Evolutionary conservation across 768 basidiomycete genomes (phyloP).

Genomic region (Lactifluus volemus): DNA sequence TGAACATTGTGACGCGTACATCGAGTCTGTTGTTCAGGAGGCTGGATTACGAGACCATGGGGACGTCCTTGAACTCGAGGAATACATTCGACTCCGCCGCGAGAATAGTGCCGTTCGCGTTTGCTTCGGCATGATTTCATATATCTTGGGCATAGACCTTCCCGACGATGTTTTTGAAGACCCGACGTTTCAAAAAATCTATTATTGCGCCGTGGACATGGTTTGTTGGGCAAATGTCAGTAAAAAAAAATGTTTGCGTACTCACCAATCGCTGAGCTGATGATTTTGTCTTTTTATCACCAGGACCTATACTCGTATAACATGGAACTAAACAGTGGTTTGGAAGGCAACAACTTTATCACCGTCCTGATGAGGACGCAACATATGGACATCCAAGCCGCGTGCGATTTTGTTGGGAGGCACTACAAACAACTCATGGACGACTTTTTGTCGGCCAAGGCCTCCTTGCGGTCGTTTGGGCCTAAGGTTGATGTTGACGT

Average conservation of each 20-base stretch:
- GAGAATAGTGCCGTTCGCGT: slow-evolving; percentile 61
- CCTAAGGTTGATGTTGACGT: slow-evolving; percentile 42
- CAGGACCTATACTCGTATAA: slow-evolving; percentile 69
- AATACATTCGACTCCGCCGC: slow-evolving; percentile 51
- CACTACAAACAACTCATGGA: slow-evolving; percentile 44
- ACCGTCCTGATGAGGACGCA: slow-evolving; percentile 57
- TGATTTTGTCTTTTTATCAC: neutral
- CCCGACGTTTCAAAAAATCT: slow-evolving; percentile 42
- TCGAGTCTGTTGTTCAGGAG: slow-evolving; percentile 49
- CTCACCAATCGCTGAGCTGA: neutral
- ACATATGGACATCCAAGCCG: slow-evolving; percentile 45
- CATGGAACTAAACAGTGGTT: slow-evolving; percentile 61
- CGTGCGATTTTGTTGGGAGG: slow-evolving; percentile 47
- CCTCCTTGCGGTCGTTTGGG: slow-evolving; percentile 41
- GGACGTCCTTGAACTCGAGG: slow-evolving; percentile 43
- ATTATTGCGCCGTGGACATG: slow-evolving; percentile 53
- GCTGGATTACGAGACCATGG: slow-evolving; percentile 52
- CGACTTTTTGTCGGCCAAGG: slow-evolving; percentile 38
- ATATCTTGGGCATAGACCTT: slow-evolving; percentile 51
- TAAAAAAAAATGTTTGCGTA: neutral
- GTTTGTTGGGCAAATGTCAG: slow-evolving; percentile 66
- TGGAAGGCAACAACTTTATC: slow-evolving; percentile 57
- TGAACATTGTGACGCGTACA: slow-evolving; percentile 45
- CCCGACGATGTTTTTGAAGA: slow-evolving; percentile 54
- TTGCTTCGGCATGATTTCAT: slow-evolving; percentile 57